Base-by-base conservation (phyloP, 768 basidiomycete genomes). In the Leccinum obscurum region DNA sequence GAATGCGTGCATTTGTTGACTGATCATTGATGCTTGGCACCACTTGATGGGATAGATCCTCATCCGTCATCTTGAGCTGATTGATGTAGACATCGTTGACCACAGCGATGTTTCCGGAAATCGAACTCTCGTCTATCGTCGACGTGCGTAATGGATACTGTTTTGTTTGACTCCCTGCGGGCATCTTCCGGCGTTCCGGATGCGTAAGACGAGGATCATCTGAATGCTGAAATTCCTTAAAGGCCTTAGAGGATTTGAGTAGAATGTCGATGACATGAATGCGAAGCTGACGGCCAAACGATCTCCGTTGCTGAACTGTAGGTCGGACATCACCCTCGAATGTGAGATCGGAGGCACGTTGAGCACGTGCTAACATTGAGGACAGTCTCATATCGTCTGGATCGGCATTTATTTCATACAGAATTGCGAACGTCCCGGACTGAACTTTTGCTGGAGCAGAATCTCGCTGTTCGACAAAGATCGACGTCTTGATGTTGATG, bases 401-500 rank as follows among this genome's bases (percentile, higher is more conserved):
- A 24, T 48, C 11, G 3, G 46, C 22, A 24, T 48, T 11, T 4
- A 48, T 24, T 17, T 48, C 10, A 13, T 48, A 48, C 6, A 48
- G 22, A 24, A 48, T 48, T 2, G 46, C n/a, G 14, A 48, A 48
- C 2, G 22, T 48, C 13, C 46, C 22, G 5, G 46, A 48, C 11
- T 48, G 46, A 10, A 48, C 46, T 48, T 48, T 48, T 24, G 22
- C 46, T 48, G 22, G 46, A 20, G 46, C 5, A 10, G 20, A 20
- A 6, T 48, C 46, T 24, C 22, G 20, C 46, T 48, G 46, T 24
- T 77, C 73, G 26, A 75, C 66, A 51, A 65, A 68, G 30, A 71
- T 76, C 1, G 76, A 76, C 1, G 65, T 68, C 2, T 64, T 67
- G 20, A 74, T 52, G 51, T 76, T 72, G 48, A 74, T 64, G 62